Conservation (phyloP, 768 basidiomycete genomes). For the Termitomyces sp. region DNA sequence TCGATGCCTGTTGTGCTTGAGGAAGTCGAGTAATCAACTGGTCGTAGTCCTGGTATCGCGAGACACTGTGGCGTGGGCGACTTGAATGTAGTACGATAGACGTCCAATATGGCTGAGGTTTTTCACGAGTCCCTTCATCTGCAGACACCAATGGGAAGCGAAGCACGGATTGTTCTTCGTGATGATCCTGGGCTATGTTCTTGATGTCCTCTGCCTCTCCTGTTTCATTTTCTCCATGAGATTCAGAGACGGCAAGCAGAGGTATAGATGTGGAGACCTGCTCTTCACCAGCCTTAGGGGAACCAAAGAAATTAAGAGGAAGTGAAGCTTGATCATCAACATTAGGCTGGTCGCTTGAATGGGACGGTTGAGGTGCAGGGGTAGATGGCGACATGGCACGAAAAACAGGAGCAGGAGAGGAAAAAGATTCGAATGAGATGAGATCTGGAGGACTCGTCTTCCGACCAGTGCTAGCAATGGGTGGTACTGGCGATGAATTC, state of each 20-base stretch:
- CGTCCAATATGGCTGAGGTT: background rate
- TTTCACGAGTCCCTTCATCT: background rate
- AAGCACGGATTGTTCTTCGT: conserved; percentile 6
- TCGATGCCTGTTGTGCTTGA: background rate
- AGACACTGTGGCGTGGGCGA: background rate
- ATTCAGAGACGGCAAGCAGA: no score
- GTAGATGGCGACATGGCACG: conserved; percentile 14
- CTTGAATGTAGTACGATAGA: background rate
- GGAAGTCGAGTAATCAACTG: background rate
- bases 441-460: conserved; percentile 19
- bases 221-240: background rate
- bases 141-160: background rate
- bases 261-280: background rate
- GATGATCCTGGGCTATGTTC: background rate
- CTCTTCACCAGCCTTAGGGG: background rate
- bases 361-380: background rate
- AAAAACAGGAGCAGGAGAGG: conserved; percentile 19
- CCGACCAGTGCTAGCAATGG: background rate
- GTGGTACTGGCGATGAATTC: background rate
- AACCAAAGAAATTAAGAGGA: background rate
- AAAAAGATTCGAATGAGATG: conserved; percentile 41
- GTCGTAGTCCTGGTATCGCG: background rate
- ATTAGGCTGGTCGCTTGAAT: background rate
- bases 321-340: background rate
- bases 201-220: background rate